These are phyloP conservation scores for Linderniella brevidens DNA, from an alignment of 257 asterid genomes.

Conservation along the genomic window DNA sequence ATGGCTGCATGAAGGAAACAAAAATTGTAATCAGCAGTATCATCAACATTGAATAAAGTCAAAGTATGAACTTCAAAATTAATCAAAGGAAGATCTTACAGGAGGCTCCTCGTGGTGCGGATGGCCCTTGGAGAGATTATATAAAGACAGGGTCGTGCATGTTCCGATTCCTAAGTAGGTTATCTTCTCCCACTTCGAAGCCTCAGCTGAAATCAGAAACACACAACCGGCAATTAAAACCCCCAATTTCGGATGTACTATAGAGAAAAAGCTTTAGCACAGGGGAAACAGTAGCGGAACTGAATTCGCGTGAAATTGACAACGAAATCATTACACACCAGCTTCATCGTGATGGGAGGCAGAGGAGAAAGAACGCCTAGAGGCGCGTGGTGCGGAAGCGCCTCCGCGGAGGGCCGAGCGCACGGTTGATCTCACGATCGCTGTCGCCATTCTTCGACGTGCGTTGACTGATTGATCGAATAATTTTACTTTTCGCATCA, in stretches of 20 bases:
- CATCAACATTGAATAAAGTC: neutral
- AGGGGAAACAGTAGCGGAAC: neutral
- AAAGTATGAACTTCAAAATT: neutral
- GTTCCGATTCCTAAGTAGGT: constrained; percentile 29
- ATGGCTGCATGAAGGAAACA: constrained; percentile 30
- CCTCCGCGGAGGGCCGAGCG: constrained; percentile 73
- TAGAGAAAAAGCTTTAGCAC: neutral
- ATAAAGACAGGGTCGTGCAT: constrained; percentile 30
- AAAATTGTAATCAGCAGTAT: neutral
- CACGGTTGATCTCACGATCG: constrained; percentile 66
- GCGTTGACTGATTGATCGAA: too few relatives aligned
- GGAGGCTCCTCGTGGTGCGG: constrained; percentile 58
- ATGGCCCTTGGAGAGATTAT: constrained; percentile 65
- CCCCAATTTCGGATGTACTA: neutral
- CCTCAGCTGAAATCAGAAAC: constrained; percentile 39
- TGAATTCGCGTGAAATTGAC: neutral
- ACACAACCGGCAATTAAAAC: neutral
- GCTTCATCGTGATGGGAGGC: constrained; percentile 68
- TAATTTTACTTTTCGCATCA: too few relatives aligned
- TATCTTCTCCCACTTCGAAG: constrained; percentile 86
- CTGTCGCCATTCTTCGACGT: constrained; percentile 47
- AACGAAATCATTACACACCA: constrained; percentile 20
- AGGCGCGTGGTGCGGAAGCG: constrained; percentile 24
- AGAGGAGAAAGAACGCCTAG: constrained; percentile 53
- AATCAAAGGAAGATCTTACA: constrained; percentile 22